Base-by-base conservation (phyloP, 2,329 filamentous ascomycete species). In the Fusarium sp. region DNA sequence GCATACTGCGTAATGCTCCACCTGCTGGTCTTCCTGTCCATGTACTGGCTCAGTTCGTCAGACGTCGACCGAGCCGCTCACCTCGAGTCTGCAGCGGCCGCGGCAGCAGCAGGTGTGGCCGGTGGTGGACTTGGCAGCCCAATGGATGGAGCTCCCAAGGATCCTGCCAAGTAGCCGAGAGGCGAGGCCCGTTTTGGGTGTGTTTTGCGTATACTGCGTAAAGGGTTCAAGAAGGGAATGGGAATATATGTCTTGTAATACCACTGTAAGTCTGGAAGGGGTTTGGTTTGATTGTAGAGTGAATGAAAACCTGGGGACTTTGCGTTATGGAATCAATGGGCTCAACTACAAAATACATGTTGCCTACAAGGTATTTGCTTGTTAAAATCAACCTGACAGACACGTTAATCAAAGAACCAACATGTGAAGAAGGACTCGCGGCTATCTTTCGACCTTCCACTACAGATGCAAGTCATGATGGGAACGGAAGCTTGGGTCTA, bases 1-100 rank as follows among this genome's bases (percentile, higher is more conserved):
- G 89, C 88, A 10, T 99, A 99, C 79, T 96, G 95, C 79, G 83
- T 97, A 34, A 93, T 90, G 33, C 84, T 99, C 71, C 96, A 99
- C 82, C 76, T 97, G 46, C 81, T 99, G 51, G 90, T 98, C 2
- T 96, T 99, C 76, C 84, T 91, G 72, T 91, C 93, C 79, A 83
- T 98, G 66, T 98, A 95, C 80, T 94, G 90, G 87, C 89, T 93
- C 76, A 92, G 92, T 64, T 87, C 88, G 4, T 82, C 84, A 29
- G 88, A 93, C 73, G 85, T 89, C 33, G 89, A 90, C 76, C 87
- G 90, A 75, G 85, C 85, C 50, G 86, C 83, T 71, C 83, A 85
- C 68, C 79, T 90, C 57, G 85, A 87, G 51, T 83, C 85, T 62
- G 78, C 80, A 29, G 80, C 80, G 2, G 80, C 79, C 10, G 81